Base-by-base conservation (phyloP, 345 rosid species). In the Syzygium aromaticum region DNA sequence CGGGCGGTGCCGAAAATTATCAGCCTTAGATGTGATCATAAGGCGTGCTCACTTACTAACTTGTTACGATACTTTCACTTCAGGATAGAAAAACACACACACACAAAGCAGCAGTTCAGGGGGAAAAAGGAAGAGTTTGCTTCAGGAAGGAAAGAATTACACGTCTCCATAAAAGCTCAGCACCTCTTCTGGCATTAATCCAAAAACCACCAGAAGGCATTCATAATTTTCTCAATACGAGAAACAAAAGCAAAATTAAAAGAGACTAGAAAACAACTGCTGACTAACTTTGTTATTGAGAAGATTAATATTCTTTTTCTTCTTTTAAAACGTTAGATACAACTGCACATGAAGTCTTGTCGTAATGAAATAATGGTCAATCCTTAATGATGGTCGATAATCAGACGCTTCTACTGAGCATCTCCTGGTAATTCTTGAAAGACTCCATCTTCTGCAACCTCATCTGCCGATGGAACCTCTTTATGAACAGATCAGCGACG, bases 381-480 rank as follows among this genome's bases (percentile, higher is more conserved):
- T 38, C 49, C 49, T 38, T 19, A 19, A 10, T 0, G 49, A 38
- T 6, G 49, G 82, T 21, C 82, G 27, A 73, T 19, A 38, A 73
- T 86, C 22, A 91, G 19, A 25, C 73, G 80, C 90, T 86, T 51
- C 84, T 86, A 22, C 84, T 54, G n/a, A 91, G 86, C 92, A 91
- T 88, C 28, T 91, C 92, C 84, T 80, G 87, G 30, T 80, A 13
- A 86, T 89, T 89, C 89, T 93, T 91, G 27, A 93, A 85, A 6
- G 98, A 97, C 5, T 87, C 91, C 38, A 94, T 97, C 89, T 94
- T 97, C 95, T 97, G 99, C 87, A 97, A 54, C 95, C 92, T 90
- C 86, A 95, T 92, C 92, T 96, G 96, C 9, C 92, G 87, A 83
- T 96, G 97, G 85, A 97, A 95, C 77, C 94, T 91, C 64, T 56